Evolutionary conservation across 177 flowering plant genomes (phyloP).

Genomic region (Vitis hybrid): DNA sequence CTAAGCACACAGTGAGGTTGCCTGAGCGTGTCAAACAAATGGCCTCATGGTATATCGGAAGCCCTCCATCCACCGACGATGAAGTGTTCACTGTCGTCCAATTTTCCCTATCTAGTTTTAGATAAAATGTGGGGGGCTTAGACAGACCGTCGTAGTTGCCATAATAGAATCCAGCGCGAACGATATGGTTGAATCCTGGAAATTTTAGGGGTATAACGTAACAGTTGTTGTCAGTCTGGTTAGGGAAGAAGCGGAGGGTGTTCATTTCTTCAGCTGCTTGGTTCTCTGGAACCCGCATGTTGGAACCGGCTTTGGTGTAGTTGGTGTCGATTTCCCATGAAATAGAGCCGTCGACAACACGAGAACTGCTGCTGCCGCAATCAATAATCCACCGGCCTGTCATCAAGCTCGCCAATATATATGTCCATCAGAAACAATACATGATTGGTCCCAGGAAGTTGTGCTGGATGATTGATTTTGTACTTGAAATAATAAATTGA

Average conservation of each 20-base stretch:
- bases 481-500: no score
- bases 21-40: background rate
- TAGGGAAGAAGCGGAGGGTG: conserved; percentile 1
- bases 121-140: conserved; percentile 1
- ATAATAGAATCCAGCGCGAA: conserved; percentile 6
- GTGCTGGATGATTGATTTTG: no score
- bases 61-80: background rate
- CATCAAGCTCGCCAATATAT: no score
- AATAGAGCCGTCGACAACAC: no score
- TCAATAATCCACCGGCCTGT: no score
- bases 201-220: background rate
- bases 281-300: no score
- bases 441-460: no score
- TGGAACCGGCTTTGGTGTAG: no score
- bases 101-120: conserved; percentile 1
- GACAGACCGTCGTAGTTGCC: conserved; percentile 9
- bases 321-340: no score
- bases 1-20: conserved; percentile 4
- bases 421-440: no score
- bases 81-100: conserved; percentile 3
- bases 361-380: no score
- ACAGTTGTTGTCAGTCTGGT: background rate
- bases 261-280: no score
- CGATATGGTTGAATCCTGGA: background rate
- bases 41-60: background rate